phyloP scores from a whole-genome alignment of 164 flowering plant genomes.

The Vitis rotundifolia region DNA sequence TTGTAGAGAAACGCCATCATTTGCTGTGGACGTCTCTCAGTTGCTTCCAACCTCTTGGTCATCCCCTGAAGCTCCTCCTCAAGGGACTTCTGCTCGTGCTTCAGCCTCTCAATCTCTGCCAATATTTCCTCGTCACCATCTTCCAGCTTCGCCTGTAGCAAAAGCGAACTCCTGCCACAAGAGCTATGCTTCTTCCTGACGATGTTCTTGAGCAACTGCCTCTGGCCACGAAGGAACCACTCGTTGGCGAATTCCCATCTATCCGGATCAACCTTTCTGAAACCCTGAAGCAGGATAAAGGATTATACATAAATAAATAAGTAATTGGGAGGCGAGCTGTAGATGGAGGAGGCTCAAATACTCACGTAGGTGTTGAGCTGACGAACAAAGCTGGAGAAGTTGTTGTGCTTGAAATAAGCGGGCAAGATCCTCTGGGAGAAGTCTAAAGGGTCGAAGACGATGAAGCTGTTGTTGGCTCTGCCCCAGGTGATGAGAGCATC shows the following conservation, averaged over 20 bases:
- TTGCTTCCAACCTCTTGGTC: conserved; percentile 63
- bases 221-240: conserved; percentile 79
- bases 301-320: neutral
- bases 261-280: conserved; percentile 82
- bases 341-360: neutral
- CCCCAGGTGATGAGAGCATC: conserved; percentile 70
- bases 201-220: conserved; percentile 62
- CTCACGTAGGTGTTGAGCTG: conserved; percentile 93
- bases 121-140: conserved; percentile 49
- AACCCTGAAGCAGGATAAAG: conserved; percentile 47
- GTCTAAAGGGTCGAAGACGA: conserved; percentile 69
- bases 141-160: conserved; percentile 5
- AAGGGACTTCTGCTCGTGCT: conserved; percentile 56
- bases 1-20: conserved; percentile 83
- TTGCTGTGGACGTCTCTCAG: conserved; percentile 80
- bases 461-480: conserved; percentile 70
- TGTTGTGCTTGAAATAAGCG: conserved; percentile 86
- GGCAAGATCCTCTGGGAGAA: conserved; percentile 73
- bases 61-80: conserved; percentile 62
- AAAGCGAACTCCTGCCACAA: conserved; percentile 1
- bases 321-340: neutral
- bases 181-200: conserved; percentile 43
- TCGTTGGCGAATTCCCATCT: conserved; percentile 90
- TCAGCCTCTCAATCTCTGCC: conserved; percentile 58
- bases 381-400: conserved; percentile 92